Percentiles rank a stretch among this genome's conserved stretches.
Conservation (phyloP, 2,329 filamentous ascomycete genomes). For the Penicillium sumatraense region DNA sequence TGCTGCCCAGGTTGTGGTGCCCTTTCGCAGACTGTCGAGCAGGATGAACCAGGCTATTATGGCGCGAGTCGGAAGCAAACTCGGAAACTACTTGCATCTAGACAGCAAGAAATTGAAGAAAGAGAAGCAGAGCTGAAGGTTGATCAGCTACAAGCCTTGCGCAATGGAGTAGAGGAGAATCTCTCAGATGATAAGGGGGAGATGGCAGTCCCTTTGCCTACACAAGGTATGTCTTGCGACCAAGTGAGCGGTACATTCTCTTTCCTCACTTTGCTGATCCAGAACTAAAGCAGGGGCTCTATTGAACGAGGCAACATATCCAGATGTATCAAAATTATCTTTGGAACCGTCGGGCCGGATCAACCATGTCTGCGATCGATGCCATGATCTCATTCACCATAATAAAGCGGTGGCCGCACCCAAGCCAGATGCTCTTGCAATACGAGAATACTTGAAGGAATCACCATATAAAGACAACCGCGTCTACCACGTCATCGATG, state of each 20-base stretch:
- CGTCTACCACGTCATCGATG: conserved; percentile 93
- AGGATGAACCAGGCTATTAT: conserved; percentile 63
- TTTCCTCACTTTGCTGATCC: conserved; percentile 6
- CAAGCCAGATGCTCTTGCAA: conserved; percentile 79
- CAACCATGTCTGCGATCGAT: conserved; percentile 74
- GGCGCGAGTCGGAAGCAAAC: conserved; percentile 54
- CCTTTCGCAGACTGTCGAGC: conserved; percentile 60
- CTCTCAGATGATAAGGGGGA: conserved; percentile 4
- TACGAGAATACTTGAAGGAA: conserved; percentile 82
- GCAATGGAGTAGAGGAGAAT: background rate
- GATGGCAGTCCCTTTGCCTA: conserved; percentile 16
- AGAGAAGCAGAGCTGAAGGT: conserved; percentile 10
- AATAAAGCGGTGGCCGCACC: conserved; percentile 71
- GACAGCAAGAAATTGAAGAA: conserved; percentile 18
- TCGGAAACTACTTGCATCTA: conserved; percentile 38
- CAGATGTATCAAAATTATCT: conserved; percentile 24
- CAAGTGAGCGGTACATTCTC: background rate
- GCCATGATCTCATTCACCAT: conserved; percentile 81
- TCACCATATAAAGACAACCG: conserved; percentile 91
- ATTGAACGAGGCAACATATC: conserved; percentile 25
- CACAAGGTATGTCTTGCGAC: conserved; percentile 15
- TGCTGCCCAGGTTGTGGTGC: conserved; percentile 69
- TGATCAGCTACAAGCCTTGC: background rate
- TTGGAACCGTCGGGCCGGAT: conserved; percentile 22
- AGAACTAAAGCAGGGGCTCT: conserved; percentile 24